These are phyloP conservation scores for Triangularia verruculosa DNA, from an alignment of 2,329 filamentous ascomycete species.

Conservation along the genomic window DNA sequence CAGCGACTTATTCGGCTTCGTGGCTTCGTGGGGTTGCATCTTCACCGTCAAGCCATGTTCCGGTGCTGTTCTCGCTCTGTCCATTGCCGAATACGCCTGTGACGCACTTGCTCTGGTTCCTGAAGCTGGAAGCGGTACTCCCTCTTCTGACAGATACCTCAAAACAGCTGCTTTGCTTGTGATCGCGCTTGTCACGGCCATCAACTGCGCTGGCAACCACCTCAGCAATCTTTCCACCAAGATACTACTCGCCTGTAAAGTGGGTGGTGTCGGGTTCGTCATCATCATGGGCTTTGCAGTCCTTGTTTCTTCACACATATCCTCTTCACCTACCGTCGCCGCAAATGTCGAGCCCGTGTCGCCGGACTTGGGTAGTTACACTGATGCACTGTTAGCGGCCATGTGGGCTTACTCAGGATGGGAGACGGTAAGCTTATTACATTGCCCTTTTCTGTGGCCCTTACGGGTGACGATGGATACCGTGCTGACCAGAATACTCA, in stretches of 20 bases:
- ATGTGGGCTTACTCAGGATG: slow-evolving; percentile 13
- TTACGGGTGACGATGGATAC: too few relatives aligned
- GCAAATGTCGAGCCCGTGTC: neutral
- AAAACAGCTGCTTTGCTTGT: neutral
- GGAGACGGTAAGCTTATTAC: slow-evolving; percentile 4
- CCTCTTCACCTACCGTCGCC: neutral
- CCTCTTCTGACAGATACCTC: neutral
- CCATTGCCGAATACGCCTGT: slow-evolving; percentile 10
- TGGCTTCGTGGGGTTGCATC: slow-evolving; percentile 9
- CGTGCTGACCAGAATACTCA: neutral
- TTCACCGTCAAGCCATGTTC: slow-evolving; percentile 9
- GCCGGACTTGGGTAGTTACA: neutral
- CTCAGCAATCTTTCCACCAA: slow-evolving; percentile 8
- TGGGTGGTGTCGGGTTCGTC: slow-evolving; percentile 7
- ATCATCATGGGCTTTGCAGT: slow-evolving; percentile 7
- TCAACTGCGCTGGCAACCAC: slow-evolving; percentile 6
- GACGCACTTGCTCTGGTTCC: neutral
- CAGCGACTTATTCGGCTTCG: slow-evolving; percentile 7
- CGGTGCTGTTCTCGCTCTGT: slow-evolving; percentile 6
- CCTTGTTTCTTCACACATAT: neutral
- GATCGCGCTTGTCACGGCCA: slow-evolving; percentile 6
- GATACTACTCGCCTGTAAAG: slow-evolving; percentile 3
- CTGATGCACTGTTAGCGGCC: slow-evolving; percentile 10
- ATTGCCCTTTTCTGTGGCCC: too few relatives aligned
- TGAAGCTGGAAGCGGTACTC: too few relatives aligned